Conservation (phyloP, 1,139 yeast genomes). For the Yamadazyma triangularis region DNA sequence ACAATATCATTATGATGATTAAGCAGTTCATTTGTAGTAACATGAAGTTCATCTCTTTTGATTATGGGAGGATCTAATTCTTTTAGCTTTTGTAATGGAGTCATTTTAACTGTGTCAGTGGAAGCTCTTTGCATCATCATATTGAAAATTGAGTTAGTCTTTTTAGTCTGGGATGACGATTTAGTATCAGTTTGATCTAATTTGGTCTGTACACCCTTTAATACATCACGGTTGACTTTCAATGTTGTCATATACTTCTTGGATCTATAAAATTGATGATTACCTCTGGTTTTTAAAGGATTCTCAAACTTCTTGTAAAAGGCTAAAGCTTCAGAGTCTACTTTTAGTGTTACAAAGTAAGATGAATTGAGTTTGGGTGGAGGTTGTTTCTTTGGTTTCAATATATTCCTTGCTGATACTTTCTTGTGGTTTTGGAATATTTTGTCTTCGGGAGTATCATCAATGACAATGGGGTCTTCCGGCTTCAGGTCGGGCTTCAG, state of each 20-base stretch:
- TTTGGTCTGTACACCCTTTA: constrained; percentile 7
- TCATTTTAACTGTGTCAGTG: constrained; percentile 15
- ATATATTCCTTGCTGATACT: constrained; percentile 20
- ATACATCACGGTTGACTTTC: constrained; percentile 10
- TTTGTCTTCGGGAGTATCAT: constrained; percentile 13
- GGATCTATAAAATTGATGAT: constrained; percentile 5
- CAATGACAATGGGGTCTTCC: not conserved
- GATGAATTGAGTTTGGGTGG: too few species aligned
- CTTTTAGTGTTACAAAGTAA: constrained; percentile 22
- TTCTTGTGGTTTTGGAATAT: constrained; percentile 17
- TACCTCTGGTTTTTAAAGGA: constrained; percentile 25
- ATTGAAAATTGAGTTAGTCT: constrained; percentile 15
- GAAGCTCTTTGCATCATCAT: constrained; percentile 24
- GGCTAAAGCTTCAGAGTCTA: constrained; percentile 21
- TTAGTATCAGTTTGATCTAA: constrained; percentile 1
- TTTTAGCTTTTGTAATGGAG: constrained; percentile 20
- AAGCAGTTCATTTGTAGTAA: constrained; percentile 8
- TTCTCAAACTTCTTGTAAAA: constrained; percentile 24
- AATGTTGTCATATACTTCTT: constrained; percentile 13
- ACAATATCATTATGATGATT: not conserved
- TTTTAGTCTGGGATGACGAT: constrained; percentile 2
- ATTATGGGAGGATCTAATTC: constrained; percentile 19
- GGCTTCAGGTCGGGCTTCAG: too few species aligned
- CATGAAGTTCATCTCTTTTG: constrained; percentile 16
- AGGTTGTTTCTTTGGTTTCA: constrained; percentile 12